Conservation (phyloP, 2,329 filamentous ascomycete genomes). For the Sporothrix sp. region DNA sequence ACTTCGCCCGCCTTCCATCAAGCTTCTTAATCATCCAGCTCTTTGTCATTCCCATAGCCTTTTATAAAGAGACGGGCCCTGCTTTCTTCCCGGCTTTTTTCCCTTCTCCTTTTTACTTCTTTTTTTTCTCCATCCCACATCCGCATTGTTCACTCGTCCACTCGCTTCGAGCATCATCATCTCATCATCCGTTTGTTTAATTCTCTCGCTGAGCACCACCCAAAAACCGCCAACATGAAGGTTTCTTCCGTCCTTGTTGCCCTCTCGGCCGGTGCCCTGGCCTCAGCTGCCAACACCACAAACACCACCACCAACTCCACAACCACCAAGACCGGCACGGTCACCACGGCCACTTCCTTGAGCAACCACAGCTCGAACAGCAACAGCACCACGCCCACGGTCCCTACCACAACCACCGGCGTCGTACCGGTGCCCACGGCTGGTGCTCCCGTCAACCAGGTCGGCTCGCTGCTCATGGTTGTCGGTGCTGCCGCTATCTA, state of each 20-base stretch:
- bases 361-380: neutral
- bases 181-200: neutral
- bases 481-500: constrained; percentile 32
- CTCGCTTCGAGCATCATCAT: neutral
- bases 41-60: constrained; percentile 1
- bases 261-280: constrained; percentile 3
- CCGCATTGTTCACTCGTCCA: constrained; percentile 5
- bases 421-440: constrained; percentile 23
- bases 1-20: neutral
- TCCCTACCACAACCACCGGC: neutral
- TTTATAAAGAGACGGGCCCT: neutral
- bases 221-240: constrained; percentile 10
- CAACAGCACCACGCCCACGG: neutral
- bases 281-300: neutral
- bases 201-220: too few species aligned
- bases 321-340: neutral
- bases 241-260: constrained; percentile 9
- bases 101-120: neutral
- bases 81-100: neutral
- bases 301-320: neutral
- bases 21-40: constrained; percentile 5
- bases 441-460: constrained; percentile 23
- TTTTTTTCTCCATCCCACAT: neutral
- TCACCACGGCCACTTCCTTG: neutral
- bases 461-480: constrained; percentile 27